Evolutionary conservation across 331 rosid genomes (phyloP).

Genomic region (Stylosanthes scabra): DNA sequence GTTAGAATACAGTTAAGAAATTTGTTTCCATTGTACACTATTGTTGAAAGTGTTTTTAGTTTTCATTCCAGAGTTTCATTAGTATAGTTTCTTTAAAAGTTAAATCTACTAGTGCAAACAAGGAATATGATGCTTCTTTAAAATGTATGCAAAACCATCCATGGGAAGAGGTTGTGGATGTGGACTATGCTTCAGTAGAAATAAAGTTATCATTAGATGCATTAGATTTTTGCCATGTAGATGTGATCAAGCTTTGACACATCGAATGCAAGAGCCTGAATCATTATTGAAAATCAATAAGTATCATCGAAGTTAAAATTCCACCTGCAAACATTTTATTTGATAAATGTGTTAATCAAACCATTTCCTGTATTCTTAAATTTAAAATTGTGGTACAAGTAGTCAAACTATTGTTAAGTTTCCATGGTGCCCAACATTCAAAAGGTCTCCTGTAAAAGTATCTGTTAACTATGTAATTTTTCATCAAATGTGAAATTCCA

Average conservation of each 20-base stretch:
- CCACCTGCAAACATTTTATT: background rate
- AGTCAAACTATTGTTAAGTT: background rate
- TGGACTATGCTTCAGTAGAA: background rate
- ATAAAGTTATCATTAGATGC: background rate
- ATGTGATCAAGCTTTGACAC: slow-evolving; percentile 1
- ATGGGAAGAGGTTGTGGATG: background rate
- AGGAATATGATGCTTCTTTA: background rate
- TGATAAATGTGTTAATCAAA: background rate
- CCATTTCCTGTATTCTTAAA: slow-evolving; percentile 9
- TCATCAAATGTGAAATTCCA: background rate
- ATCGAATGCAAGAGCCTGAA: slow-evolving; percentile 15
- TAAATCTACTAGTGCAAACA: background rate
- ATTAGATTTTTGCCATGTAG: slow-evolving; percentile 3
- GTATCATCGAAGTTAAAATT: background rate
- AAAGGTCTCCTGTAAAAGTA: slow-evolving; percentile 1
- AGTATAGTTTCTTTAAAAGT: background rate
- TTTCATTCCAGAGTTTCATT: background rate
- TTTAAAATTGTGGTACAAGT: slow-evolving; percentile 9
- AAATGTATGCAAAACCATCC: background rate
- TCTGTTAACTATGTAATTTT: slow-evolving; percentile 1
- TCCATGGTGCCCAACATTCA: slow-evolving; percentile 2
- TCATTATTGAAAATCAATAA: slow-evolving; percentile 8
- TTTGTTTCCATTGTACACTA: background rate
- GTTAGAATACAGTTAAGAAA: background rate
- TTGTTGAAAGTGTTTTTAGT: background rate